These are phyloP conservation scores for Huntiella abstrusa DNA, from an alignment of 2,329 filamentous ascomycete species.

Conservation along the genomic window DNA sequence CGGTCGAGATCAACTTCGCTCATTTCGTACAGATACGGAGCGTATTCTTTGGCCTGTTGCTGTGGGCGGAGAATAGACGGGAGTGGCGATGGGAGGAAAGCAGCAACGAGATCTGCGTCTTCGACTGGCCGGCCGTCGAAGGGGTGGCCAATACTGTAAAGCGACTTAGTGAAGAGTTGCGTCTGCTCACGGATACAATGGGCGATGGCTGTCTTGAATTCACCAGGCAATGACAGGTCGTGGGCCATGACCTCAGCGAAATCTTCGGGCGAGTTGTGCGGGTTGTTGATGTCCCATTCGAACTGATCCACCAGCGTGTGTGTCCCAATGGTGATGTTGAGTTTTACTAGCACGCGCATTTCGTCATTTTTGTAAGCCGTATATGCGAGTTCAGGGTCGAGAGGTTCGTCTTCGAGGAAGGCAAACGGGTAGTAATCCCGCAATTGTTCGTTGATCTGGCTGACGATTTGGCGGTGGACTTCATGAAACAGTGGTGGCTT, in stretches of 20 bases:
- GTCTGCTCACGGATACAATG: slow-evolving; percentile 94
- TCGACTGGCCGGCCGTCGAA: slow-evolving; percentile 90
- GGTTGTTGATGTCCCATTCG: slow-evolving; percentile 97
- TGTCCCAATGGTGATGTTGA: slow-evolving; percentile 93
- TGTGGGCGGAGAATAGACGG: slow-evolving; percentile 71
- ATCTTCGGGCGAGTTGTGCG: slow-evolving; percentile 80
- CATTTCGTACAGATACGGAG: slow-evolving; percentile 84
- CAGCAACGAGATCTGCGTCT: slow-evolving; percentile 69
- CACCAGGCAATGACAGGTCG: slow-evolving; percentile 78
- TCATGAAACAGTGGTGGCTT: slow-evolving; percentile 47
- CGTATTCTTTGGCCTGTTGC: slow-evolving; percentile 84
- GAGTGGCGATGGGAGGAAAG: slow-evolving; percentile 73
- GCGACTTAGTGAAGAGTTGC: slow-evolving; percentile 80
- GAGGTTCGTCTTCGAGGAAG: slow-evolving; percentile 71
- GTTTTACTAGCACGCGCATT: slow-evolving; percentile 87
- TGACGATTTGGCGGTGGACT: slow-evolving; percentile 38
- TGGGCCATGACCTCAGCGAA: slow-evolving; percentile 79
- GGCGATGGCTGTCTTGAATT: slow-evolving; percentile 93
- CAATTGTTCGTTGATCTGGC: slow-evolving; percentile 73
- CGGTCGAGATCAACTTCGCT: slow-evolving; percentile 78
- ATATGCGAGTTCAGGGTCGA: slow-evolving; percentile 81
- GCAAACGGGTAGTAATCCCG: slow-evolving; percentile 87
- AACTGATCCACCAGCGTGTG: slow-evolving; percentile 93
- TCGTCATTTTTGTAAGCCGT: slow-evolving; percentile 96
- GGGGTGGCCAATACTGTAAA: slow-evolving; percentile 83